Conservation (phyloP, 805 yeast species). For the Starmerella kuoi region DNA sequence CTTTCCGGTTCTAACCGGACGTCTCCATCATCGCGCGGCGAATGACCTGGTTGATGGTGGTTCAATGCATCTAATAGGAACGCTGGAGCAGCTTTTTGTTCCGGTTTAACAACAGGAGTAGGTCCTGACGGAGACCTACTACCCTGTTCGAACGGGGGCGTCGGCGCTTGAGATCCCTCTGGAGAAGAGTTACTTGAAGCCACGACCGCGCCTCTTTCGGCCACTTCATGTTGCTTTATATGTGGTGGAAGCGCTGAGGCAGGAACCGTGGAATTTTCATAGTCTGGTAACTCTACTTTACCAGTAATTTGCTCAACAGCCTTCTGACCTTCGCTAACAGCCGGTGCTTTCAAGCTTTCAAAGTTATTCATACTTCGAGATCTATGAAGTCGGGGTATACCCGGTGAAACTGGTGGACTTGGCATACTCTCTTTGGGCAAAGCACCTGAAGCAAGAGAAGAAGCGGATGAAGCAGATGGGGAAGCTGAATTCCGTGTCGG, state of each 20-base stretch:
- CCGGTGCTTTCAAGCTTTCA: conserved; percentile 8
- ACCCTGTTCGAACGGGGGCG: background rate
- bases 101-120: background rate
- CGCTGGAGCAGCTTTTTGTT: background rate
- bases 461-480: background rate
- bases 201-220: conserved; percentile 1
- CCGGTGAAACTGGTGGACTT: conserved; percentile 4
- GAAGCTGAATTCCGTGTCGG: background rate
- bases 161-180: background rate
- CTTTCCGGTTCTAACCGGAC: conserved; percentile 65
- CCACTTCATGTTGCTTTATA: background rate
- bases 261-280: background rate
- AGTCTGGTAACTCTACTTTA: conserved; percentile 8
- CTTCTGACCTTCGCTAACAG: conserved; percentile 14
- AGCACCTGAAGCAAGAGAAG: background rate
- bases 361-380: conserved; percentile 16
- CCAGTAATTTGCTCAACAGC: conserved; percentile 19
- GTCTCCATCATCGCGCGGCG: conserved; percentile 20
- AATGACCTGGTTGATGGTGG: background rate
- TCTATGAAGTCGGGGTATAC: conserved; percentile 10
- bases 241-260: conserved; percentile 2
- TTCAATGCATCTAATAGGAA: background rate
- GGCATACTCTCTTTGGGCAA: background rate
- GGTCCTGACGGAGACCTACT: background rate
- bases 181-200: background rate